Evolutionary conservation across 768 basidiomycete species (phyloP).

Genomic region (Tulasnella sp.): DNA sequence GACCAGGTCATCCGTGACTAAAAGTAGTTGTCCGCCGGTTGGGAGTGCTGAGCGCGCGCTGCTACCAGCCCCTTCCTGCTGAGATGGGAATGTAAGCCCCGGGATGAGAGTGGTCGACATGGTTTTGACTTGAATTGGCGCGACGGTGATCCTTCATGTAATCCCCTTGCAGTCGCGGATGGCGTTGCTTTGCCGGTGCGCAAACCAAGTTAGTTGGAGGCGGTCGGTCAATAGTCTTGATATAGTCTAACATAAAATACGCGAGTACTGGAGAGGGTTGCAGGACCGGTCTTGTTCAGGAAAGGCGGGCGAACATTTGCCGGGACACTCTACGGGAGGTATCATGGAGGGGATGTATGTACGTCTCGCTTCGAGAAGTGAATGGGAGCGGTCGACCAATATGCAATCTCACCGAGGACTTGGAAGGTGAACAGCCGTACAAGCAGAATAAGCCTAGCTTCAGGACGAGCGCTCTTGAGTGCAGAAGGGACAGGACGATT

Average conservation of each 20-base stretch:
- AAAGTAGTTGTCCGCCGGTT: background rate
- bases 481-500: background rate
- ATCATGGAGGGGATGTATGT: no score
- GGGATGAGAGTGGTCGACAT: slow-evolving; percentile 1
- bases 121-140: background rate
- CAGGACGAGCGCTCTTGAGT: background rate
- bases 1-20: background rate
- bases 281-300: background rate
- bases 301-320: background rate
- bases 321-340: no score
- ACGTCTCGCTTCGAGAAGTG: background rate
- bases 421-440: background rate
- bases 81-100: background rate
- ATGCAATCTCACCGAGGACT: background rate
- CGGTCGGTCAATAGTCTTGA: background rate
- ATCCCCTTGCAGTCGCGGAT: background rate
- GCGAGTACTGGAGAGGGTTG: background rate
- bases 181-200: background rate
- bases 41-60: background rate
- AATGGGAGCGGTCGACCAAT: background rate
- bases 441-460: background rate
- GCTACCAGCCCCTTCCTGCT: background rate
- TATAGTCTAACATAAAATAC: background rate
- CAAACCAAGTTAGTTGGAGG: background rate
- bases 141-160: background rate